A percentile compares a stretch with the other conserved stretches of the same genome.
These are phyloP conservation scores for Monosporascus sp. DNA, from an alignment of 2,329 filamentous ascomycete species.

Conservation along the genomic window DNA sequence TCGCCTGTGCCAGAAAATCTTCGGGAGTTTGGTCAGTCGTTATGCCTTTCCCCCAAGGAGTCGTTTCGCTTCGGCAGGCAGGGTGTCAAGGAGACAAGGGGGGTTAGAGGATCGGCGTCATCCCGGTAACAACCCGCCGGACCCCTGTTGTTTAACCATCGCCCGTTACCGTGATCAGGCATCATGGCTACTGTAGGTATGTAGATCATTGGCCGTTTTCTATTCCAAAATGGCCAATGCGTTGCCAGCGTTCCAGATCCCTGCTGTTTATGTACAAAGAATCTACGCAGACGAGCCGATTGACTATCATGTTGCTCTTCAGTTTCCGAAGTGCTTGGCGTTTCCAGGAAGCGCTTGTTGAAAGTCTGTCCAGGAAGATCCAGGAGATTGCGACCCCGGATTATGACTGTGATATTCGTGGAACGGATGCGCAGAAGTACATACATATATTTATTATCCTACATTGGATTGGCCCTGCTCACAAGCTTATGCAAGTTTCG, in stretches of 20 bases:
- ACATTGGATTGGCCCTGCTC: no score
- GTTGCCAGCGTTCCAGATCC: not conserved
- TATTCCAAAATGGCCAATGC: not conserved
- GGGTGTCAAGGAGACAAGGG: constrained; percentile 18
- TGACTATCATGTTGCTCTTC: no score
- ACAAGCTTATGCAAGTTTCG: no score
- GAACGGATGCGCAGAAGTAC: no score
- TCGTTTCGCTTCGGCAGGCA: constrained; percentile 16
- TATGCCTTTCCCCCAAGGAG: constrained; percentile 17
- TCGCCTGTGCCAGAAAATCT: constrained; percentile 17
- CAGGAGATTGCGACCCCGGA: no score
- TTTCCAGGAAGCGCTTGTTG: no score
- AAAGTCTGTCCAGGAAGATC: no score
- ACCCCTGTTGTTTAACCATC: constrained; percentile 3
- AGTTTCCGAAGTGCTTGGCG: no score
- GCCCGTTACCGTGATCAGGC: constrained; percentile 10
- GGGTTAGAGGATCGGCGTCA: constrained; percentile 6
- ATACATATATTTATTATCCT: no score
- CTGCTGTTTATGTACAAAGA: not conserved
- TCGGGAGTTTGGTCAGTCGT: constrained; percentile 18
- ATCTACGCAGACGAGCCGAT: no score
- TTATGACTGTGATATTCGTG: no score
- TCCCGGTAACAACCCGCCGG: constrained; percentile 3
- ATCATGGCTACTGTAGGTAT: not conserved
- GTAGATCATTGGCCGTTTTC: not conserved